Evolutionary conservation across 371 early-diverging fungal genomes (phyloP), one percentile per base, ranked within the genome.

Genomic region (Mortierella sp.): DNA sequence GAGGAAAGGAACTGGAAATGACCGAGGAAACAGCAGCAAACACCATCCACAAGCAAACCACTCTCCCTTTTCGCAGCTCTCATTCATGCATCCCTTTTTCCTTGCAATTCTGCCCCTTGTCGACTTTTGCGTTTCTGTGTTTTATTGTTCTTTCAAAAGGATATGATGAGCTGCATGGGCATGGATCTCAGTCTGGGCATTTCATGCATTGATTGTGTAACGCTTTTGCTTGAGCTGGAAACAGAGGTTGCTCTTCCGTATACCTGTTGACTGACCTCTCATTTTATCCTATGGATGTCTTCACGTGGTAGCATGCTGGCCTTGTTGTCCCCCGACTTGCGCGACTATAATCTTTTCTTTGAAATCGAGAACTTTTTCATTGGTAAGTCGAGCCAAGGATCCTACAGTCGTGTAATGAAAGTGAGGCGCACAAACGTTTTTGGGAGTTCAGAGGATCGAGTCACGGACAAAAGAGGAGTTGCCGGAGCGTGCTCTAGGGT

Each of bases 331-430:
- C 93, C 93, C 24, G 93, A 93, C 82, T 75, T 92, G 31, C 85
- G 93, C 73, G 92, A 90, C 71, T 91, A 92, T 59, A 73, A 90
- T 67, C 75, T 90, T 11, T 75, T 89, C 72, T 88, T 91, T 34
- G 93, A 93, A 80, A 87, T 90, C 0, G 90, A 91, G 64, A 93
- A 93, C 82, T 93, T 93, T 78, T 93, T 87, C 82, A 89, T 92
- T 43, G 93, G 93, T 92, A 88, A 82, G 78, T 54, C 34, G 44
- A 59, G 16, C 10, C 28, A 72, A 69, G 6, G n/a, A 67, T 34
- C 37, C 51, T 1, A 54, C 44, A 46, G 31, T 21, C 16, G 26
- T 46, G 34, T 24, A 31, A 59, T 13, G 11, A 31, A 31, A 31
- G 59, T 16, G 59, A 31, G 59, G 14, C 19, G 28, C 5, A 31